Evolutionary conservation across 106 monocot species (phyloP), one percentile per base, ranked within the genome.

Genomic region (Chionographis japonica): DNA sequence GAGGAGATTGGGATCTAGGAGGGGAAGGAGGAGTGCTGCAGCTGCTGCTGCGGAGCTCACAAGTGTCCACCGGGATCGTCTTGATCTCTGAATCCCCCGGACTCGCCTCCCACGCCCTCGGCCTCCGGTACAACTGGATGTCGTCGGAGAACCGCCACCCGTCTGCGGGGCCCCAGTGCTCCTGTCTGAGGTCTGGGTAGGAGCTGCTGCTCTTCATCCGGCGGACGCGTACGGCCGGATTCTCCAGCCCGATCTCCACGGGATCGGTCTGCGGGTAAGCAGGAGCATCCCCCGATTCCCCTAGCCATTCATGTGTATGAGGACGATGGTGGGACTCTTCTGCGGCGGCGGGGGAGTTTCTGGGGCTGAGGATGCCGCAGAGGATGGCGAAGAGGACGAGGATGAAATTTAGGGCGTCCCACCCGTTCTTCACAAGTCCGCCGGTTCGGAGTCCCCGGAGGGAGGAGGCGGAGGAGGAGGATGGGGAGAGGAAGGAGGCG

Each of bases 141-240:
- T 94, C 93, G 63, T 90, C 89, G 63, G 38, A 63, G 66, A 84
- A 94, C 40, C 80, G 76, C 86, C 90, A 87, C 50, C 57, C 70
- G 3, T 68, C 75, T 2, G 50, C 68, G 12, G 50, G 65, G 4
- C 20, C 62, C 14, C 13, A 4, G n/a, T 56, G 39, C 53, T 87
- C 90, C n/a, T 73, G 74, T 56, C 82, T 69, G 46, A 94, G 75
- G 64, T 94, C 90, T 8, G 87, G 88, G 60, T 91, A 88, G 8
- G 90, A 91, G 71, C 80, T 81, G 69, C 78, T 85, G 66, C 71
- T 85, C 72, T 80, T 70, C 78, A 80, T 77, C 72, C 83, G 62
- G 37, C 84, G 56, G 17, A 72, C 37, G 19, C 55, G 69, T 8
- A 4, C 39, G n/a, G 62, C 17, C 37, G 6, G 38, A 50, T 72